Base-by-base conservation (phyloP, 192 early-diverging fungal genomes). In the Haplosporangium gracile region DNA sequence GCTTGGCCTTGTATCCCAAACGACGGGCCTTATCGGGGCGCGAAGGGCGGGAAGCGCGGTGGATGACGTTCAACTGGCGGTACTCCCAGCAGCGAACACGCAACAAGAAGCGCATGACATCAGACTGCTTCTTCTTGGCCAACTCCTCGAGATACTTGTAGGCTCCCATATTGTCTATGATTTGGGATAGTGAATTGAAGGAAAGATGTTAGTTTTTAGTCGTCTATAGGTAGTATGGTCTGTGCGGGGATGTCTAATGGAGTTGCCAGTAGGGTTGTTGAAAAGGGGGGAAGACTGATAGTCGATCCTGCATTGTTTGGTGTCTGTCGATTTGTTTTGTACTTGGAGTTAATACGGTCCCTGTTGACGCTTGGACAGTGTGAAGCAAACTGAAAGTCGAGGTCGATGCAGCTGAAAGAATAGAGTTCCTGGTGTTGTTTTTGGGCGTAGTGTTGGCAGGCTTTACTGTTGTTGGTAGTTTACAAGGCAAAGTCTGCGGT, bases 1-100 rank as follows among this genome's bases (percentile, higher is more conserved):
- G 98, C 95, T 99, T 99, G 93, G 98, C 98, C 94, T 99, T 99
- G 97, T 99, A 99, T 79, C 98, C 98, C 68, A 99, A 93, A 90
- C 98, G 97, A 91, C 98, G 97, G 68, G 98, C 98, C 95, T 99
- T 99, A 91, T 99, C 97, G 78, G 98, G 98, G 89, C 98, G 97
- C 83, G 98, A 97, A 72, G 98, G 97, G 88, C 98, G 97, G 78
- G 97, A 98, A 70, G 97, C 98, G 88, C 98, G 97, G 94, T 99
- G 97, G 91, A 99, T 97, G 79, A 97, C 95, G 91, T 98, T 97
- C 92, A 99, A 94, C 93, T 99, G 98, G 81, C 96, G 94, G 96
- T 94, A 98, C 92, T 98, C 97, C 98, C 97, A 98, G 93, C 96
- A 97, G 91, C 98, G 93, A 76, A 99, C 95, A 88, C 98, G 96